These are phyloP conservation scores for Penicillium capsulatum DNA, from an alignment of 2,329 filamentous ascomycete species.

Conservation along the genomic window DNA sequence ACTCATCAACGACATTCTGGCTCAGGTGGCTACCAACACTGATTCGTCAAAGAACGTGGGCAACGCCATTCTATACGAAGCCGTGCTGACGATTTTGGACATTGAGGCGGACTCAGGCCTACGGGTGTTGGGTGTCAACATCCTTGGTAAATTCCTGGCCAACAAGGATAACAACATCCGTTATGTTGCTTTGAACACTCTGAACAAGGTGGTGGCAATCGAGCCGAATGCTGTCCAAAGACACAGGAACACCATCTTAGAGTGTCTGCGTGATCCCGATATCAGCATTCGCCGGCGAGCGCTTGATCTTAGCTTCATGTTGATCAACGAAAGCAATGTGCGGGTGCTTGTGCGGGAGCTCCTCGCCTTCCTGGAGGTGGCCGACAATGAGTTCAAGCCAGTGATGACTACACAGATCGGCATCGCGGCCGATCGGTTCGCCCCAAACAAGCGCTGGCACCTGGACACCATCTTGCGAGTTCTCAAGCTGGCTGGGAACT, in stretches of 20 bases:
- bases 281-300: constrained; percentile 95
- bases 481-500: constrained; percentile 88
- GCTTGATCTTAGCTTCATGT: constrained; percentile 94
- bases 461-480: constrained; percentile 96
- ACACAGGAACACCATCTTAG: constrained; percentile 94
- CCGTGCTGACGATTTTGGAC: constrained; percentile 92
- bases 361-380: constrained; percentile 90
- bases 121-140: constrained; percentile 92
- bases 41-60: constrained; percentile 98
- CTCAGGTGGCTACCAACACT: constrained; percentile 96
- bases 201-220: constrained; percentile 96
- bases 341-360: constrained; percentile 89
- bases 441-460: constrained; percentile 97
- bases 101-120: constrained; percentile 96
- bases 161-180: constrained; percentile 99
- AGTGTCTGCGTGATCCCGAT: constrained; percentile 93
- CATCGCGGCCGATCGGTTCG: constrained; percentile 90
- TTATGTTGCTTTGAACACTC: constrained; percentile 93
- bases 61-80: constrained; percentile 96
- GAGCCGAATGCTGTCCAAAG: constrained; percentile 96
- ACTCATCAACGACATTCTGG: constrained; percentile 96
- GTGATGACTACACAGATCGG: constrained; percentile 98
- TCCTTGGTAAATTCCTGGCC: constrained; percentile 95
- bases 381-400: constrained; percentile 97
- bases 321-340: constrained; percentile 96